Base-by-base conservation (phyloP, 1,284 basidiomycete genomes). In the Mycena citricolor region DNA sequence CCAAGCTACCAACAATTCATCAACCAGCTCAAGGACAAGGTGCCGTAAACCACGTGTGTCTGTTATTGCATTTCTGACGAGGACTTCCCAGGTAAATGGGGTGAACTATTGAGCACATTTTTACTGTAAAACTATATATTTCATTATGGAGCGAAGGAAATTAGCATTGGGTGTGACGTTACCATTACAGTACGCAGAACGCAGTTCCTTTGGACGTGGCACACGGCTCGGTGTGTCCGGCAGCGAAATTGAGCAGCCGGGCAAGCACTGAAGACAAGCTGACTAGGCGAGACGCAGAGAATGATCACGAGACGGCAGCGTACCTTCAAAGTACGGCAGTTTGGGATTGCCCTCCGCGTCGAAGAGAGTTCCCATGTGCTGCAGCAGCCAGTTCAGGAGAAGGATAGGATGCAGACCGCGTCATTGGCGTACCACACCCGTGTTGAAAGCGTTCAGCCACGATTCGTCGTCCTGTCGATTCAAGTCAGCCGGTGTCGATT, bases 1-100 rank as follows among this genome's bases (percentile, higher is more conserved):
- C 92, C 92, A 34, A 95, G 92, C 64, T 99, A 99, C 68, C 86
- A 92, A 60, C 95, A 98, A 67, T 99, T 92, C 65, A 75, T 94
- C 55, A 77, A 75, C 32, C 77, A 83, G 54, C 62, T 90, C 46
- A 86, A 86, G 64, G 85, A 87, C 62, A 89, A 86, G 77, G 86
- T 56, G 14, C 11, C 11, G 17, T 22, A 35, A 23, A 22, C 24
- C 14, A 29, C 5, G n/a, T 25, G 10, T 34, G 16, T 32, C 20
- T 28, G 24, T 20, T n/a, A 31, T 14, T 17, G 14, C 22, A 13
- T 33, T 30, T 24, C 5, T 17, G 41, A n/a, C 16, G 5, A 17
- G 17, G 12, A 29, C 19, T 31, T 22, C 32, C 0, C 32, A 54
- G 49, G 51, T 52, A 32, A 52, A 52, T 32, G 51, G 51, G 8